phyloP scores from a whole-genome alignment of 257 asterid genomes.

The Solanum neorickii region DNA sequence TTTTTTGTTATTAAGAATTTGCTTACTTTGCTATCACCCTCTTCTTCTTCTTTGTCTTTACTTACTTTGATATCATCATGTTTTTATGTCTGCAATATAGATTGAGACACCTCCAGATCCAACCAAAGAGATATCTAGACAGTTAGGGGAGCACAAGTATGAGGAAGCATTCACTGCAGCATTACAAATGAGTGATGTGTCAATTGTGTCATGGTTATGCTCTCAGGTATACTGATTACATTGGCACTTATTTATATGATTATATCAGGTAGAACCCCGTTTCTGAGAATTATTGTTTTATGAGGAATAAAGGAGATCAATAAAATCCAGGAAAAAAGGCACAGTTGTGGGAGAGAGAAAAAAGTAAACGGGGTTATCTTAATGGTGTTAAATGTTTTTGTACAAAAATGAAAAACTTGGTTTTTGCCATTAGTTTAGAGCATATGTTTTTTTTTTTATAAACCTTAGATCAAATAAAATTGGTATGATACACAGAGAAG shows the following conservation, averaged over 20 bases:
- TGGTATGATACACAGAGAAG: not conserved
- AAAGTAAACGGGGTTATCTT: not conserved
- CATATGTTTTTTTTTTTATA: not conserved
- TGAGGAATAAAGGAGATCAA: not conserved
- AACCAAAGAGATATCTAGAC: constrained; percentile 80
- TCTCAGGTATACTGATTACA: constrained; percentile 54
- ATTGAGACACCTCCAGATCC: constrained; percentile 87
- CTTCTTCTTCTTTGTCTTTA: not conserved
- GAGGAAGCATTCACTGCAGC: constrained; percentile 92
- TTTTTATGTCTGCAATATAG: constrained; percentile 25
- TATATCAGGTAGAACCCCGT: not conserved
- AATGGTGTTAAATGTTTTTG: not conserved
- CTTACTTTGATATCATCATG: not conserved
- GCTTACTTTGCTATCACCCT: not conserved
- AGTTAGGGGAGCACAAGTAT: constrained; percentile 67
- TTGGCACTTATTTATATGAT: not conserved
- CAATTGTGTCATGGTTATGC: constrained; percentile 87
- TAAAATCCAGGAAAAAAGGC: not conserved
- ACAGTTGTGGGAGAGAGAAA: not conserved
- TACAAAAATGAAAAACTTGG: not conserved
- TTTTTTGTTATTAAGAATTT: not conserved
- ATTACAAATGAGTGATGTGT: constrained; percentile 78
- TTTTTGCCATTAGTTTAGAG: not conserved
- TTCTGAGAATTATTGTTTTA: not conserved
- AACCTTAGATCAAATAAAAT: not conserved